phyloP scores from a whole-genome alignment of 2,329 filamentous ascomycete species.

The Mycosphaerelloides madeirae region DNA sequence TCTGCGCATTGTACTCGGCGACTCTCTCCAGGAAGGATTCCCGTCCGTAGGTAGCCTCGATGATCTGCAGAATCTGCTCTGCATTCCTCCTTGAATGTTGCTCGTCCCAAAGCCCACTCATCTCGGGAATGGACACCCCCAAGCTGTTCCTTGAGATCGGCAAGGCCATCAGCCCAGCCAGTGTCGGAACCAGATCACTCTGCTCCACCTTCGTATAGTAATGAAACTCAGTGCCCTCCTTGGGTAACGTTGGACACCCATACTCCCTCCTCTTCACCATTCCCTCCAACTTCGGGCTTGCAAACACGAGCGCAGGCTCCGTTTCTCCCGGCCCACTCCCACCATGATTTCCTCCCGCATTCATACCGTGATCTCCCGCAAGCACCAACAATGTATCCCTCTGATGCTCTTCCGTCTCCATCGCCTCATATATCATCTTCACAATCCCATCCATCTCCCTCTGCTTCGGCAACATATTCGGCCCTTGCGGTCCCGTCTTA shows the following conservation, averaged over 20 bases:
- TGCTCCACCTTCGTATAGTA: slow-evolving; percentile 87
- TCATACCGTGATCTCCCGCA: slow-evolving; percentile 98
- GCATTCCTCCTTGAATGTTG: slow-evolving; percentile 70
- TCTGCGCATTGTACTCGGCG: slow-evolving; percentile 1
- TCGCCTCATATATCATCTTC: slow-evolving; percentile 66
- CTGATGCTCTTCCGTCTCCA: slow-evolving; percentile 66
- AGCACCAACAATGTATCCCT: slow-evolving; percentile 76
- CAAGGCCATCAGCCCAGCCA: slow-evolving; percentile 81
- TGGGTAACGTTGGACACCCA: slow-evolving; percentile 52
- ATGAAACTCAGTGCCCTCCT: slow-evolving; percentile 61
- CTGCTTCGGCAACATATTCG: slow-evolving; percentile 91
- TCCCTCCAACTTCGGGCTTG: slow-evolving; percentile 26
- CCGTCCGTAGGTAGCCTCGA: slow-evolving; percentile 63
- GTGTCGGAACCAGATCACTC: slow-evolving; percentile 85
- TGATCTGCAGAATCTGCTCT: slow-evolving; percentile 70
- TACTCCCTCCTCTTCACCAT: slow-evolving; percentile 17
- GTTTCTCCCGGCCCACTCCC: slow-evolving; percentile 92
- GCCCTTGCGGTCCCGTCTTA: slow-evolving; percentile 79
- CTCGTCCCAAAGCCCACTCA: slow-evolving; percentile 67
- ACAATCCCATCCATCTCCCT: slow-evolving; percentile 88
- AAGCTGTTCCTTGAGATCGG: slow-evolving; percentile 86
- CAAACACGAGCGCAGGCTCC: slow-evolving; percentile 81
- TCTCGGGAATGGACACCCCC: slow-evolving; percentile 75
- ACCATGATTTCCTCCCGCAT: slow-evolving; percentile 94
- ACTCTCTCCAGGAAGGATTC: slow-evolving; percentile 17